These are phyloP conservation scores for Backusella mclennaniae DNA, from an alignment of 192 early-diverging fungal species.

Conservation along the genomic window DNA sequence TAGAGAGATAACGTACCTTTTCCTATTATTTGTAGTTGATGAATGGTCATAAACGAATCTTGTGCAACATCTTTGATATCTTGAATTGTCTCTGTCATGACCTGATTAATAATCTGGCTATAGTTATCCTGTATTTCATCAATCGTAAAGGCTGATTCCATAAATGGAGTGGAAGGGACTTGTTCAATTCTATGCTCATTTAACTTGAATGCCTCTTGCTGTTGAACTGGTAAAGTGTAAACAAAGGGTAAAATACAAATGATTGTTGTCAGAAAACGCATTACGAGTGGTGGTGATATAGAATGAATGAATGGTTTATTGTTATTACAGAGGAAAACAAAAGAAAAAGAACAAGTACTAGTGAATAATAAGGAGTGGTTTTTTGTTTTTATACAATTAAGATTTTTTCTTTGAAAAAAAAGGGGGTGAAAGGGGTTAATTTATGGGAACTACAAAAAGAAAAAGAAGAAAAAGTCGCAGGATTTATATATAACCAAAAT, in stretches of 20 bases:
- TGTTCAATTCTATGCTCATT: not conserved
- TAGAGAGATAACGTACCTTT: not conserved
- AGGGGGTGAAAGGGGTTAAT: not conserved
- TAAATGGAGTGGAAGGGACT: not conserved
- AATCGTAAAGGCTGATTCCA: not conserved
- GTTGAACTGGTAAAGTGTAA: constrained; percentile 2
- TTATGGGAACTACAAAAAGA: not conserved
- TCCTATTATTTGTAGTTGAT: not conserved
- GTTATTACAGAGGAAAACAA: not conserved
- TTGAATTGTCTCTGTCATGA: constrained; percentile 4
- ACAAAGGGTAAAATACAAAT: not conserved
- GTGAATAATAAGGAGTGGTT: not conserved
- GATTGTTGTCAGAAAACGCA: not conserved
- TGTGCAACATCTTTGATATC: constrained; percentile 1
- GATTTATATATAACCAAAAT: constrained; percentile 1
- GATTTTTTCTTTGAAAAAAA: not conserved
- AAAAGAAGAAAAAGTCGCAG: not conserved
- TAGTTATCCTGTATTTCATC: constrained; percentile 8
- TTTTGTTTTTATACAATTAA: not conserved
- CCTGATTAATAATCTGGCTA: constrained; percentile 11
- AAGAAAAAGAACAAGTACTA: not conserved
- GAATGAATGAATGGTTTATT: not conserved
- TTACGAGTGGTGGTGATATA: not conserved
- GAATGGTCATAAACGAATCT: constrained; percentile 7
- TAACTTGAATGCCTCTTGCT: not conserved